These are phyloP conservation scores for Macrolepiota fuliginosa DNA, from an alignment of 768 basidiomycete genomes.

Conservation along the genomic window DNA sequence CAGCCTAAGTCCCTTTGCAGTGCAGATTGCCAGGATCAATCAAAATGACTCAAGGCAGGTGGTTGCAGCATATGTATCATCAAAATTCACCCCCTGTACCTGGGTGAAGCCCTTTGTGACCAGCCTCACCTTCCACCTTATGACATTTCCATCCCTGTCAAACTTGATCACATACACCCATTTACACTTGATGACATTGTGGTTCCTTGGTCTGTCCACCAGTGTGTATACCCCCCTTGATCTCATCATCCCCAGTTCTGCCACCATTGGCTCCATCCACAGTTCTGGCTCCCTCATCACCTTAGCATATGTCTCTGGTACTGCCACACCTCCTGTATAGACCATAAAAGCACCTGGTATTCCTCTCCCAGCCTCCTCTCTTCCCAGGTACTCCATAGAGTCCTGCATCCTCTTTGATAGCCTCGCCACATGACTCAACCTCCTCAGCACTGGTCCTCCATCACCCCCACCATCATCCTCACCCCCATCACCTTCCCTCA, in stretches of 20 bases:
- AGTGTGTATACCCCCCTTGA: not conserved
- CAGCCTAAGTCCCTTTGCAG: not conserved
- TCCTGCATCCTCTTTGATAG: not conserved
- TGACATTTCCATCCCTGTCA: conserved; percentile 24
- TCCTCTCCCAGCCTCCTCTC: too few relatives aligned
- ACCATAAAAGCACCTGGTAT: too few relatives aligned
- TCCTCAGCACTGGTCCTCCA: too few relatives aligned
- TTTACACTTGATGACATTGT: conserved; percentile 4
- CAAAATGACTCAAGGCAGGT: conserved; percentile 9
- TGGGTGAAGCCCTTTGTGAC: conserved; percentile 41
- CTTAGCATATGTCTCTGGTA: not conserved
- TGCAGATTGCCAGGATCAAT: not conserved
- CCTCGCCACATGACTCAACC: not conserved
- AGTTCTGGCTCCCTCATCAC: not conserved
- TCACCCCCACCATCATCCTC: too few relatives aligned
- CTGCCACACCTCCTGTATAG: too few relatives aligned
- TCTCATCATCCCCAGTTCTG: not conserved
- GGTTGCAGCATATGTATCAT: conserved; percentile 15
- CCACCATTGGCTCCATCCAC: not conserved
- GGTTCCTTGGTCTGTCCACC: not conserved
- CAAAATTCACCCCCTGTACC: conserved; percentile 28
- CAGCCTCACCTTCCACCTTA: conserved; percentile 32
- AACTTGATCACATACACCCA: conserved; percentile 22
- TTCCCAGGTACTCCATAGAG: not conserved
- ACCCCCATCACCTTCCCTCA: too few relatives aligned